Evolutionary conservation across 169 alveolate species (phyloP).

Genomic region (Perkinsus marinus): DNA sequence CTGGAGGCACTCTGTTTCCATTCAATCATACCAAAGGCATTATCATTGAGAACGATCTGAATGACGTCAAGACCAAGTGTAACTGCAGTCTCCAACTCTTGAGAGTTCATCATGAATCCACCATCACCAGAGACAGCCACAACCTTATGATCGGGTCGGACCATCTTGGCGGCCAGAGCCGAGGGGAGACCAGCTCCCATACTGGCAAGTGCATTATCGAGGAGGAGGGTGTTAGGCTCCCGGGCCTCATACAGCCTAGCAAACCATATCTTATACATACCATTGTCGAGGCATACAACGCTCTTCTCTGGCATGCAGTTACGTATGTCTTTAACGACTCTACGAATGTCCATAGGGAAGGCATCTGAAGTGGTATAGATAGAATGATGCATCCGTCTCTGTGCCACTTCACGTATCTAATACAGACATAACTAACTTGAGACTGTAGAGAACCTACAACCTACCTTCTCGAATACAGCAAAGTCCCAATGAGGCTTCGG

Average conservation of each 20-base stretch:
- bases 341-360: not conserved
- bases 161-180: not conserved
- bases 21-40: not conserved
- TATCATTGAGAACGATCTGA: not conserved
- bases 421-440: not conserved
- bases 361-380: not conserved
- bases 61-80: not conserved
- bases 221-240: not conserved
- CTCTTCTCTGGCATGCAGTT: not conserved
- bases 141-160: not conserved
- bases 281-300: not conserved
- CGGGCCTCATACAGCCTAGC: not conserved
- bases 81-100: not conserved
- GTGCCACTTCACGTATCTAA: not conserved
- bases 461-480: not conserved
- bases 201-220: not conserved
- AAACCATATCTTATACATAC: not conserved
- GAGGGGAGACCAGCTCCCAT: not conserved
- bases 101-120: not conserved
- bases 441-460: not conserved
- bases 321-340: not conserved
- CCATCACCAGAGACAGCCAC: not conserved
- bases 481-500: not conserved
- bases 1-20: not conserved
- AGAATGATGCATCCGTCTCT: not conserved